Conservation (phyloP, 192 early-diverging fungal genomes). For the Thoreauomyces humboldtii region DNA sequence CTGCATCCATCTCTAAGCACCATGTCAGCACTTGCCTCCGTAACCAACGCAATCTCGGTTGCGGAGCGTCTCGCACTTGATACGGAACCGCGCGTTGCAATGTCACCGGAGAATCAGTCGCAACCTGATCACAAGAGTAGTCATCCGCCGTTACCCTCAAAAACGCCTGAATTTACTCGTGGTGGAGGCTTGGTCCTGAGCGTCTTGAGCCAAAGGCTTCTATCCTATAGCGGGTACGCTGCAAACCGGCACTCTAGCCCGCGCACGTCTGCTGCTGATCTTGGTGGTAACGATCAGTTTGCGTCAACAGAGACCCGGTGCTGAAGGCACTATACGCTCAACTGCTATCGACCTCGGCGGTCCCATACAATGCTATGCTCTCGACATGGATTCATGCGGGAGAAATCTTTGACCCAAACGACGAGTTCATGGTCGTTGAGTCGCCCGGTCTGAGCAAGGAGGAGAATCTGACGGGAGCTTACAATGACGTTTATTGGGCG, state of each 20-base stretch:
- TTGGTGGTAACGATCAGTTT: too few species aligned
- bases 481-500: slow-evolving; percentile 84
- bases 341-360: slow-evolving; percentile 70
- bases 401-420: slow-evolving; percentile 79
- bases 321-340: slow-evolving; percentile 77
- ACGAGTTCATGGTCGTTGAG: slow-evolving; percentile 92
- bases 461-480: slow-evolving; percentile 65
- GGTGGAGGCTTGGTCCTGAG: slow-evolving; percentile 80
- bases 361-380: slow-evolving; percentile 83
- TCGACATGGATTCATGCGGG: slow-evolving; percentile 87
- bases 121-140: too few species aligned
- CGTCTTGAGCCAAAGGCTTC: slow-evolving; percentile 69
- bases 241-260: background rate
- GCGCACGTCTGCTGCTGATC: background rate
- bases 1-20: slow-evolving; percentile 70
- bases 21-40: slow-evolving; percentile 49
- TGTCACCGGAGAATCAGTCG: background rate
- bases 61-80: slow-evolving; percentile 16
- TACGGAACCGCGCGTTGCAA: too few species aligned
- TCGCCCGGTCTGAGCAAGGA: slow-evolving; percentile 40
- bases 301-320: slow-evolving; percentile 28
- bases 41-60: slow-evolving; percentile 49
- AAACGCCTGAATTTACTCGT: slow-evolving; percentile 13
- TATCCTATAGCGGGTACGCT: slow-evolving; percentile 63
- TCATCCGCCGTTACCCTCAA: background rate